Evolutionary conservation across 352 stramenopile genomes (phyloP), one percentile per base, ranked within the genome.

Genomic region (Globisporangium apiculatum): DNA sequence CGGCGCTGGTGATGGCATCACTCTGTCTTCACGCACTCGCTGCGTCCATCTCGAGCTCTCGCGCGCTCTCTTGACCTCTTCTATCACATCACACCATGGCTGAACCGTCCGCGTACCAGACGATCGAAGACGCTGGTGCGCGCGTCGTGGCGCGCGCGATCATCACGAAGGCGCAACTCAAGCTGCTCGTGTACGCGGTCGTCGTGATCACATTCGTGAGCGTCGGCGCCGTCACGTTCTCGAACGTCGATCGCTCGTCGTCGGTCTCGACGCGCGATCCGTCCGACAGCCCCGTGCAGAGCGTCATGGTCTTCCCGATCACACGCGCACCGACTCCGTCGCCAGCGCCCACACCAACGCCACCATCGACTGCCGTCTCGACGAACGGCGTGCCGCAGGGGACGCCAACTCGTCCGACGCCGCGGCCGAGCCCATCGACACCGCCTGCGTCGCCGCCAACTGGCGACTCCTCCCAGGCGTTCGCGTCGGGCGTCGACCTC

Each of bases 201-300:
- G 58, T 58, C 9, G 58, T 58, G 17, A 58, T 64, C 51, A 48
- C 48, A 1, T 64, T 64, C 35, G 58, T 58, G 35, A 58, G 51
- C 38, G 42, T 64, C 51, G 45, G 58, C 18, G 58, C 51, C 12
- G 35, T 64, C 43, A 46, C 38, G 17, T 50, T 64, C 51, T 54
- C 58, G 15, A 47, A 48, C 12, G 57, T 42, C 14, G 37, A 41
- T 18, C 40, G 37, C 31, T 50, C 58, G 5, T 14, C 35, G 6
- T 35, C 40, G 3, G 37, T 36, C 9, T 38, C 52, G 7, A 55
- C 37, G 6, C 40, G 51, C 7, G 46, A 48, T 0, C 58, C 58
- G 10, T 41, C 36, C 5, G 45, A 58, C 45, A 64, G 48, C 31
- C 52, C 58, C 9, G 35, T 57, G 11, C 50, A 52, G 38, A 64